Evolutionary conservation across 345 rosid genomes (phyloP).

Genomic region (Eutrema japonicum): DNA sequence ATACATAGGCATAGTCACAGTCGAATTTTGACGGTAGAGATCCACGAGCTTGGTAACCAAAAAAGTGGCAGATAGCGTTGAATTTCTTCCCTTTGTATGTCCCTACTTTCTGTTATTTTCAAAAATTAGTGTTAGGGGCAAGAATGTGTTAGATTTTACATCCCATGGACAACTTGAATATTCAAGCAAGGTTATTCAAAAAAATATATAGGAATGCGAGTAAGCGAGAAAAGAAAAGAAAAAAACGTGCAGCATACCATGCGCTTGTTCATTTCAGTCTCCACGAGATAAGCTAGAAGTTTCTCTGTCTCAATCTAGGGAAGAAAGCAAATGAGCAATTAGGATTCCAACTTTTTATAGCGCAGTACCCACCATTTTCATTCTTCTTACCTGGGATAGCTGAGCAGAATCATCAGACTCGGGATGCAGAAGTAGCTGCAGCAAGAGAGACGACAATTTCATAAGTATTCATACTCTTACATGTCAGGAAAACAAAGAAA

Average conservation of each 20-base stretch:
- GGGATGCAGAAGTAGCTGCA: conserved; percentile 85
- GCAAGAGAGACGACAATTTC: conserved; percentile 40
- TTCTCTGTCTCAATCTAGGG: conserved; percentile 94
- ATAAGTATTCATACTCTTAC: conserved; percentile 17
- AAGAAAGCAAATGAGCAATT: conserved; percentile 33
- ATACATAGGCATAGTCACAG: conserved; percentile 93
- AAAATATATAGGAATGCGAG: background rate
- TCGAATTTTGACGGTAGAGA: conserved; percentile 95
- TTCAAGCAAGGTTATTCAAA: background rate
- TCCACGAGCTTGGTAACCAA: conserved; percentile 99
- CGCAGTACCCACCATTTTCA: background rate
- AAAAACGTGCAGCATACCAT: conserved; percentile 47
- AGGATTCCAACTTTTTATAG: conserved; percentile 15
- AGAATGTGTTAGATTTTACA: background rate
- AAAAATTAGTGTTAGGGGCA: conserved; percentile 23
- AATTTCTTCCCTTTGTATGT: conserved; percentile 89
- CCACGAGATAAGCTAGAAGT: conserved; percentile 94
- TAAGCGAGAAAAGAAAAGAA: background rate
- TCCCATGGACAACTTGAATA: background rate
- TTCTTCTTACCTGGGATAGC: conserved; percentile 78
- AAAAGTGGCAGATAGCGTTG: conserved; percentile 96
- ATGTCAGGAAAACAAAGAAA: conserved; percentile 17
- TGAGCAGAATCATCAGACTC: conserved; percentile 99
- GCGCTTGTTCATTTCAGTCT: conserved; percentile 88
- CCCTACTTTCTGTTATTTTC: conserved; percentile 69